Evolutionary conservation across 140 eudicot species (phyloP), one percentile per base, ranked within the genome.

Genomic region (Stevia rebaudiana): DNA sequence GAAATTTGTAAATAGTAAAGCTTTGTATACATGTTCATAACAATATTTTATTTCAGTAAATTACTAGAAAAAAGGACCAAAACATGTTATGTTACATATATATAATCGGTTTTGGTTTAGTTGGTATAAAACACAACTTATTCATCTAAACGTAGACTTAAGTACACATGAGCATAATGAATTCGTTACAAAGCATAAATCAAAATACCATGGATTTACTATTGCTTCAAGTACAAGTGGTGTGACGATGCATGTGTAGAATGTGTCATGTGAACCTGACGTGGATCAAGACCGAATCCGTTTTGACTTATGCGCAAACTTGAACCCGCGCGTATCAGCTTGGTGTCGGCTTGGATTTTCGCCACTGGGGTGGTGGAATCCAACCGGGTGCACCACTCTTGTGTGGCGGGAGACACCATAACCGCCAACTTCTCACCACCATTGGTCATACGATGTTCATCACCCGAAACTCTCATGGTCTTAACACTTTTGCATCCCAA

Each of bases 401-500:
- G 63, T 40, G 47, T 77, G 69, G 40, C 6, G 10, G 78, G 47
- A 3, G 39, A 68, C 22, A 56, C 49, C 37, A 51, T 24, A 48
- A 61, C 66, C 1, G 37, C 36, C 8, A 50, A 61, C 35, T 56
- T 76, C 22, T 72, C 68, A 4, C 11, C 25, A 31, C 42, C 21
- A 9, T 46, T 25, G 6, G 40, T 53, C 42, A 15, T 46, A 28
- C 69, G 37, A 11, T 74, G 54, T 9, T 74, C 86, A 11, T 83
- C 85, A 40, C 82, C 82, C 1, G 81, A 91, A 54, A 87, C 78
- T n/a, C 80, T 73, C 30, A 82, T 89, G 5, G 96, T 85, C 57
- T 79, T 91, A 22, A 65, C 84, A 74, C 76, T 84, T 70, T 73
- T 82, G 47, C 98, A 91, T 7, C 96, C 92, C 0, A 70, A 79